Percentiles rank a stretch among this genome's conserved stretches.
These are phyloP conservation scores for Tarenaya hassleriana DNA, from an alignment of 345 rosid species.

Conservation along the genomic window DNA sequence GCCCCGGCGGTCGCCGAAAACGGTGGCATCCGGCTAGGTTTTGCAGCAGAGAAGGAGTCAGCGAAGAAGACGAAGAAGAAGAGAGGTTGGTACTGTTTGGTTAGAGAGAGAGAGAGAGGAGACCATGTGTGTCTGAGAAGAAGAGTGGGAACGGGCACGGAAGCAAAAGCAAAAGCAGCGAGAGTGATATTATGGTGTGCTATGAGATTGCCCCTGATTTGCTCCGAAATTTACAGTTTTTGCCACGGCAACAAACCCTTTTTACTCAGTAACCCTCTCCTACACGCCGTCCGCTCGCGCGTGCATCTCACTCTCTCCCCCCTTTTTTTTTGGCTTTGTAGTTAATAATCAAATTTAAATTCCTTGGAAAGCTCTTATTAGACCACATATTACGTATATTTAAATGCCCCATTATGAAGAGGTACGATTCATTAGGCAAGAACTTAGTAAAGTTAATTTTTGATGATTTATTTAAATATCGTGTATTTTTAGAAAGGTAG, in stretches of 20 bases:
- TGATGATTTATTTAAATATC: too few species aligned
- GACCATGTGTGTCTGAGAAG: conserved; percentile 4
- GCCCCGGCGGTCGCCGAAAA: conserved; percentile 21
- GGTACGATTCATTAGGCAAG: too few species aligned
- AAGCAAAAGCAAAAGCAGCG: conserved; percentile 13
- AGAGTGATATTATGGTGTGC: not conserved
- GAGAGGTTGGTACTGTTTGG: conserved; percentile 17
- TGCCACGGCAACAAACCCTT: not conserved
- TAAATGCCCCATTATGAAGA: too few species aligned
- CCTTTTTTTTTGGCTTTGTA: too few species aligned
- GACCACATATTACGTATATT: too few species aligned
- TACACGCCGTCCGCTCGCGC: too few species aligned
- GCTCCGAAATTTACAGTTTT: not conserved
- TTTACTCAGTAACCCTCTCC: too few species aligned
- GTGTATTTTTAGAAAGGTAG: too few species aligned
- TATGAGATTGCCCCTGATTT: conserved; percentile 1
- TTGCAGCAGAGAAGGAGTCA: conserved; percentile 18
- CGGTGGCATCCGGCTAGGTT: conserved; percentile 34
- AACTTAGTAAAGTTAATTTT: too few species aligned
- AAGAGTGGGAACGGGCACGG: conserved; percentile 26
- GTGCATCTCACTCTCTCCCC: too few species aligned
- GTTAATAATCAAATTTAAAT: too few species aligned
- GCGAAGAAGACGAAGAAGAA: conserved; percentile 6
- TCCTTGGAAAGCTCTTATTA: too few species aligned
- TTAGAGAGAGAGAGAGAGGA: conserved; percentile 20